A percentile compares a stretch with the other conserved stretches of the same genome.
phyloP scores from a whole-genome alignment of 768 basidiomycete genomes.

The Serendipita vermifera region DNA sequence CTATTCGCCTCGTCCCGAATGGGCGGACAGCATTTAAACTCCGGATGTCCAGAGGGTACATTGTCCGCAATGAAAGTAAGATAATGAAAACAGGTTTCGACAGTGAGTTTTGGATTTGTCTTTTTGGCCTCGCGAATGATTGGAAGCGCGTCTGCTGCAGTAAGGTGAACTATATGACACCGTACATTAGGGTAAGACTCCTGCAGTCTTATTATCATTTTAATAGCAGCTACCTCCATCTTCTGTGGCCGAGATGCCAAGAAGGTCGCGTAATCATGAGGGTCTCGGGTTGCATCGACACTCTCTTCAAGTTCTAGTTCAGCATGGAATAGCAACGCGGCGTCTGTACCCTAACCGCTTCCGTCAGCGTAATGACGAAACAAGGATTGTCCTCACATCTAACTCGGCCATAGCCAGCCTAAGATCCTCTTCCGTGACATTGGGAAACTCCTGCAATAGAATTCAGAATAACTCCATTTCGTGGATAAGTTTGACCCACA shows the following conservation, averaged over 20 bases:
- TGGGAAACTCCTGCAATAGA: conserved; percentile 71
- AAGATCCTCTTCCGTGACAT: conserved; percentile 60
- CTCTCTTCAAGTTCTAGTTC: conserved; percentile 48
- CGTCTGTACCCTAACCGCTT: conserved; percentile 41
- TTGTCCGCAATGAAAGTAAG: conserved; percentile 59
- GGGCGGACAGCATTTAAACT: conserved; percentile 96
- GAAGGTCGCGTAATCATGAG: conserved; percentile 63
- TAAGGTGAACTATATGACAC: conserved; percentile 92
- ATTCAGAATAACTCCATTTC: conserved; percentile 1
- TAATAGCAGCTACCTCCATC: conserved; percentile 72
- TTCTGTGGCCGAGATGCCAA: conserved; percentile 69
- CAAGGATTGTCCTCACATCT: conserved; percentile 43
- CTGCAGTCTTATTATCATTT: conserved; percentile 57
- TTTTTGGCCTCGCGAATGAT: conserved; percentile 55
- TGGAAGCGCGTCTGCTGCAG: conserved; percentile 70
- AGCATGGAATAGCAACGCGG: conserved; percentile 83
- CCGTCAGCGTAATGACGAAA: conserved; percentile 1
- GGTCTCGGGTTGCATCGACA: conserved; percentile 25
- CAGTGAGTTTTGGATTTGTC: conserved; percentile 58
- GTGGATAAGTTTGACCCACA: conserved; percentile 29
- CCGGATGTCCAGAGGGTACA: conserved; percentile 60
- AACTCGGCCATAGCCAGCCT: conserved; percentile 57
- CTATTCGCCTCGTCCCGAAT: conserved; percentile 65
- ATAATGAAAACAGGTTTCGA: conserved; percentile 98
- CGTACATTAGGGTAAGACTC: conserved; percentile 49